Evolutionary conservation across 2,329 filamentous ascomycete genomes (phyloP).

Genomic region (Geosmithia flava): DNA sequence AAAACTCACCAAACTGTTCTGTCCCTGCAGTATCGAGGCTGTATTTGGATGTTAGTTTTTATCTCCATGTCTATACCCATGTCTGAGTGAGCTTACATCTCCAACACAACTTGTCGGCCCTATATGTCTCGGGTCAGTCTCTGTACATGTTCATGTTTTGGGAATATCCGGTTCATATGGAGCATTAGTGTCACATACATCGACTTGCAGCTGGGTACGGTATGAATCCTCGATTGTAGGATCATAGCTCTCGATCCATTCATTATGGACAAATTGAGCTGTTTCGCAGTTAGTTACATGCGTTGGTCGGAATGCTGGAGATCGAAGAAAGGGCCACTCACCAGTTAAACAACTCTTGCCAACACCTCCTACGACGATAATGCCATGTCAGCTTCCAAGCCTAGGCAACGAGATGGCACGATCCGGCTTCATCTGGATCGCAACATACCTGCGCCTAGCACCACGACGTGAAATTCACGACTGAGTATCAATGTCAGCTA

Average conservation of each 20-base stretch:
- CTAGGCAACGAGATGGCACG: background rate
- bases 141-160: background rate
- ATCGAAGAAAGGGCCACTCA: conserved; percentile 27
- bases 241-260: conserved; percentile 84
- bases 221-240: conserved; percentile 72
- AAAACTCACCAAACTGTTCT: conserved; percentile 68
- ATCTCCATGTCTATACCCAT: background rate
- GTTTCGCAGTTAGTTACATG: conserved; percentile 9
- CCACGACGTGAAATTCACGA: conserved; percentile 73
- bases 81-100: conserved; percentile 53
- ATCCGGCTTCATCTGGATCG: conserved; percentile 1
- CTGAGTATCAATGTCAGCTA: conserved; percentile 21
- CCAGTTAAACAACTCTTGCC: conserved; percentile 88
- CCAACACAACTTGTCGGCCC: conserved; percentile 79
- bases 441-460: conserved; percentile 61
- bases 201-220: conserved; percentile 64
- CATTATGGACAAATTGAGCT: conserved; percentile 90
- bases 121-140: conserved; percentile 25
- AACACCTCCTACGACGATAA: conserved; percentile 54
- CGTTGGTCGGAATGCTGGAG: too few species aligned
- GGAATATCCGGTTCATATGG: background rate
- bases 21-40: conserved; percentile 83
- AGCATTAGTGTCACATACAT: conserved; percentile 47
- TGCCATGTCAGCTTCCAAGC: conserved; percentile 13
- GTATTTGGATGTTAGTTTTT: conserved; percentile 19